Evolutionary conservation across 1,284 basidiomycete genomes (phyloP).

Genomic region (Moesziomyces antarcticus): DNA sequence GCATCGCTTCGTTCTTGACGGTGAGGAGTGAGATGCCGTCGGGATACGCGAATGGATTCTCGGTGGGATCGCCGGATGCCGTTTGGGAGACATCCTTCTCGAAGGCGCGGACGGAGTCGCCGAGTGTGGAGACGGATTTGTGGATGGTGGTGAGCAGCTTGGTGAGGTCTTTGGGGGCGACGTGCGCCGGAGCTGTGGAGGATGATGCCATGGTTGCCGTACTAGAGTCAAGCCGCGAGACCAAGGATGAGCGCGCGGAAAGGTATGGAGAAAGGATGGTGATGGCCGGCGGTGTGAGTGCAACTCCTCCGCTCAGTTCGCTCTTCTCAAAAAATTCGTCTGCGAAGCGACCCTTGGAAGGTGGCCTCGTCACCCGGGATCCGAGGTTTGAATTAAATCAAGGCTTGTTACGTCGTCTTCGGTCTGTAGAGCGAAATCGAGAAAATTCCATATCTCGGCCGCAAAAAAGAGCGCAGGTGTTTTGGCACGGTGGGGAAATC

Average conservation of each 20-base stretch:
- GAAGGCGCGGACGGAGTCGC: slow-evolving; percentile 30
- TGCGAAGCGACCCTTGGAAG: background rate
- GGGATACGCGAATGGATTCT: slow-evolving; percentile 46
- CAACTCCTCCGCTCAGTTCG: background rate
- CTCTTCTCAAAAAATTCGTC: slow-evolving; percentile 5
- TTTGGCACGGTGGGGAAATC: too few species aligned
- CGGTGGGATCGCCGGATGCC: slow-evolving; percentile 10
- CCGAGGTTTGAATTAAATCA: background rate
- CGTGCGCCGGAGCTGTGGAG: background rate
- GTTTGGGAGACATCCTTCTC: slow-evolving; percentile 24
- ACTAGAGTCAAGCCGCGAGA: background rate
- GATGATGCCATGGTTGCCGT: slow-evolving; percentile 13
- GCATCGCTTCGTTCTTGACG: slow-evolving; percentile 84
- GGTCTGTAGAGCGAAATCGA: too few species aligned
- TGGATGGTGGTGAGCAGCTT: slow-evolving; percentile 26
- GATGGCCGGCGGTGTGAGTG: too few species aligned
- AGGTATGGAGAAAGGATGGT: too few species aligned
- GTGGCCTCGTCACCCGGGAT: background rate
- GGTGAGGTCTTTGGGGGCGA: slow-evolving; percentile 19
- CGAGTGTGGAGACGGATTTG: slow-evolving; percentile 33
- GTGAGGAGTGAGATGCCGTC: slow-evolving; percentile 90
- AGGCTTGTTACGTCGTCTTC: too few species aligned
- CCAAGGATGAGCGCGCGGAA: background rate
- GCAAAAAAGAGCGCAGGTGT: too few species aligned
- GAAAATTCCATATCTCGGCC: too few species aligned